A percentile compares a stretch with the other conserved stretches of the same genome.
phyloP scores from a whole-genome alignment of 2,329 filamentous ascomycete genomes.

The Pestalotiopsis sp. region DNA sequence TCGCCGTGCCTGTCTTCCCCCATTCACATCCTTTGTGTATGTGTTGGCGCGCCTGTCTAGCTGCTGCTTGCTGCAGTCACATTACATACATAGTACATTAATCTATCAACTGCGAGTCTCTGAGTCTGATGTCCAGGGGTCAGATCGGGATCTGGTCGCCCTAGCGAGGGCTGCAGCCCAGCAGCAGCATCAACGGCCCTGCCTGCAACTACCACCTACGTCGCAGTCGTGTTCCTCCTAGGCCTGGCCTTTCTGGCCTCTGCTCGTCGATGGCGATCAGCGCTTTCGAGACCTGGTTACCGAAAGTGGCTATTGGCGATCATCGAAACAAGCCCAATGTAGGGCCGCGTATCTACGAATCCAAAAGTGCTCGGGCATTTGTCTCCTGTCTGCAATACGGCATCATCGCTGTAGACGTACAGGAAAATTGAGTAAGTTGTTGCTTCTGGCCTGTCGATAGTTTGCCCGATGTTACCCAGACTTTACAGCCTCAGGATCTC shows the following conservation, averaged over 20 bases:
- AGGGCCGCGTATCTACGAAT: constrained; percentile 1
- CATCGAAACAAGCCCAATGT: constrained; percentile 6
- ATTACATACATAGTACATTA: not conserved
- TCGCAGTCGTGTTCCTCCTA: not conserved
- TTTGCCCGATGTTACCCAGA: not conserved
- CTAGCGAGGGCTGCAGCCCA: constrained; percentile 2
- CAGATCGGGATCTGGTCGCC: constrained; percentile 10
- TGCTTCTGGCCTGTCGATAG: not conserved
- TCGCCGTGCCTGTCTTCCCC: not conserved
- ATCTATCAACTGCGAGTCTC: not conserved
- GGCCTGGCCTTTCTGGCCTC: not conserved
- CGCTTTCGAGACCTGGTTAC: constrained; percentile 8
- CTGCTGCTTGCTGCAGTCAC: not conserved
- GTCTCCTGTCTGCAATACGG: not conserved
- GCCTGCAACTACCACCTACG: not conserved
- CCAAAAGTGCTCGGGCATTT: not conserved
- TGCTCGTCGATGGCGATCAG: not conserved
- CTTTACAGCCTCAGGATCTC: not conserved
- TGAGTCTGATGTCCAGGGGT: not conserved
- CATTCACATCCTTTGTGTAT: not conserved
- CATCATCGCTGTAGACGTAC: not conserved
- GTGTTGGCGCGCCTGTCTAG: not conserved
- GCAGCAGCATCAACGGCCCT: not conserved
- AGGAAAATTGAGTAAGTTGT: not conserved
- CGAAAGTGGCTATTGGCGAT: constrained; percentile 8